Conservation (phyloP, 257 asterid species). For the Solanum arcanum region DNA sequence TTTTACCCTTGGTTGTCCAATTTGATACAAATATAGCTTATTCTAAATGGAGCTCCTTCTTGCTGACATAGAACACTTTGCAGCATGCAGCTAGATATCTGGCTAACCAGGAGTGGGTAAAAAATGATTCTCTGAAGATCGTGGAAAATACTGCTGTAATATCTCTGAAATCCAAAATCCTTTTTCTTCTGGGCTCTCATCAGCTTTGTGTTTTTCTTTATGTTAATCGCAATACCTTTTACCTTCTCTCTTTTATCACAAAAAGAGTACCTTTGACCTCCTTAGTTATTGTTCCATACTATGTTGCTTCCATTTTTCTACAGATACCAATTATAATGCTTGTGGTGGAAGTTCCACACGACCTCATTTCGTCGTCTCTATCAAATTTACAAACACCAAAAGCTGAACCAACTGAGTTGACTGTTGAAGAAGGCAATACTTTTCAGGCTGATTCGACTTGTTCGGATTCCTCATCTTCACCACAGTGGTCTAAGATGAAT, state of each 20-base stretch:
- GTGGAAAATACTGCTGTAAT: conserved; percentile 99
- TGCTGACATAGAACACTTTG: conserved; percentile 20
- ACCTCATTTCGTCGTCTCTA: conserved; percentile 44
- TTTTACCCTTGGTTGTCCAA: background rate
- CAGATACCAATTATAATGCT: conserved; percentile 99
- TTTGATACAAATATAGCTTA: conserved; percentile 2
- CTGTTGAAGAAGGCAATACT: conserved; percentile 36
- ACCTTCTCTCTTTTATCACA: background rate
- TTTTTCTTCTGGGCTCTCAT: background rate
- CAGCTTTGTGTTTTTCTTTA: background rate
- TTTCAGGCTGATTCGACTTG: conserved; percentile 33
- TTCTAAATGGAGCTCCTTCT: background rate
- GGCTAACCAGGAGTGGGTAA: conserved; percentile 99
- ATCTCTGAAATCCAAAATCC: conserved; percentile 9
- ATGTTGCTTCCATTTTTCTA: conserved; percentile 4
- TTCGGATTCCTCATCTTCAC: conserved; percentile 31
- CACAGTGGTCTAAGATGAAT: conserved; percentile 28
- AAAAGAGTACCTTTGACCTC: background rate
- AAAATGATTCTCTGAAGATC: conserved; percentile 99
- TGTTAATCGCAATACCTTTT: background rate
- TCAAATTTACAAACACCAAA: conserved; percentile 38
- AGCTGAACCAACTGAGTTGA: conserved; percentile 33
- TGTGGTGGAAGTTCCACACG: conserved; percentile 94
- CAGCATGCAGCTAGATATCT: conserved; percentile 99
- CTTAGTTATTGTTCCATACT: background rate